A percentile compares a stretch with the other conserved stretches of the same genome.
Conservation (phyloP, 2,329 filamentous ascomycete genomes). For the Metarhizium anisopliae region DNA sequence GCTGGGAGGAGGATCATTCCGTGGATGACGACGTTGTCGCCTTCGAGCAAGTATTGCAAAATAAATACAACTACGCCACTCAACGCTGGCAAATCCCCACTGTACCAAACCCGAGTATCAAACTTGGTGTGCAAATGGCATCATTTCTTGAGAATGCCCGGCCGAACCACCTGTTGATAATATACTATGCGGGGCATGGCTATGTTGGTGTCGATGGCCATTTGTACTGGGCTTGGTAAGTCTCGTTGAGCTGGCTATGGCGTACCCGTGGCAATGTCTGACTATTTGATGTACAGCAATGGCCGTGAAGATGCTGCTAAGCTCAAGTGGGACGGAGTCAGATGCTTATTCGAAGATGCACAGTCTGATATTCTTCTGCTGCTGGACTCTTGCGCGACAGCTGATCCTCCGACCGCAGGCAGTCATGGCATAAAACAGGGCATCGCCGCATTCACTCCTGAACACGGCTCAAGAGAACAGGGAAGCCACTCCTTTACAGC, state of each 20-base stretch:
- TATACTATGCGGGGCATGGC: slow-evolving; percentile 56
- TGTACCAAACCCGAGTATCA: slow-evolving; percentile 48
- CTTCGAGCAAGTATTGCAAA: slow-evolving; percentile 49
- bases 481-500: slow-evolving; percentile 49
- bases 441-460: slow-evolving; percentile 49
- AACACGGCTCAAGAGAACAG: slow-evolving; percentile 35
- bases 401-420: slow-evolving; percentile 39
- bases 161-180: slow-evolving; percentile 51
- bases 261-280: slow-evolving; percentile 19
- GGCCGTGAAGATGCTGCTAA: slow-evolving; percentile 47
- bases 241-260: slow-evolving; percentile 10
- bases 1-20: slow-evolving; percentile 52
- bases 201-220: slow-evolving; percentile 50
- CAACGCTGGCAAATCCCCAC: slow-evolving; percentile 54
- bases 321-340: slow-evolving; percentile 55
- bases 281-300: slow-evolving; percentile 36
- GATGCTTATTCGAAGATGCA: slow-evolving; percentile 53
- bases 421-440: slow-evolving; percentile 52
- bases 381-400: slow-evolving; percentile 51
- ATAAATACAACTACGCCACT: slow-evolving; percentile 52
- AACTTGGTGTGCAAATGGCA: slow-evolving; percentile 51
- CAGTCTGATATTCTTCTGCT: slow-evolving; percentile 54
- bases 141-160: slow-evolving; percentile 49
- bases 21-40: slow-evolving; percentile 44
- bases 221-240: slow-evolving; percentile 60